Conservation (phyloP, 352 stramenopile species). For the Pythium brassicae region DNA sequence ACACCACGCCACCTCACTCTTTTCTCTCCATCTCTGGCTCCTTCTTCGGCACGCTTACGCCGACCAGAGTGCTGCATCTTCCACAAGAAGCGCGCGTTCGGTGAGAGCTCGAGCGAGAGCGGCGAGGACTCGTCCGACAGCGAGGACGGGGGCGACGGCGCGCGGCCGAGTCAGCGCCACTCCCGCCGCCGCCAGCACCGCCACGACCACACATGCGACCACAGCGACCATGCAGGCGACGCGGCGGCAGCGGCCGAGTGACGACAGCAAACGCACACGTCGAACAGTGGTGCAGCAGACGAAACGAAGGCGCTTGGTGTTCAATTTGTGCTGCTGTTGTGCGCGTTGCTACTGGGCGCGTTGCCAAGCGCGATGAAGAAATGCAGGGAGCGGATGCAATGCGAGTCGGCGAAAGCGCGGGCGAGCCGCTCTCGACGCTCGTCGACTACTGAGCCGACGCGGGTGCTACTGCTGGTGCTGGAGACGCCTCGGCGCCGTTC, state of each 20-base stretch:
- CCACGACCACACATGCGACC: constrained; percentile 14
- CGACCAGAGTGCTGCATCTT: constrained; percentile 90
- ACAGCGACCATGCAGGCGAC: constrained; percentile 4
- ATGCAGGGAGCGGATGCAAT: not conserved
- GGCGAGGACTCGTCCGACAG: constrained; percentile 71
- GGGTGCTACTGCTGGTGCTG: not conserved
- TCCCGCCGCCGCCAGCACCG: constrained; percentile 5
- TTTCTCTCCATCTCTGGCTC: too few species aligned
- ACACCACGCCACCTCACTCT: too few species aligned
- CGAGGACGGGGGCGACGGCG: constrained; percentile 14
- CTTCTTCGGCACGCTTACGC: not conserved
- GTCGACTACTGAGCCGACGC: not conserved
- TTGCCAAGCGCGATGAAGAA: not conserved
- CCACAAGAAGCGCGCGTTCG: constrained; percentile 90
- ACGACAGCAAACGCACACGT: not conserved
- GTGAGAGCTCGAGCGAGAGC: constrained; percentile 90
- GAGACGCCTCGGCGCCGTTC: not conserved
- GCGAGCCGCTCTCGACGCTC: not conserved
- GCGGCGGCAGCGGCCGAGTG: not conserved
- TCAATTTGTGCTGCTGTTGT: not conserved
- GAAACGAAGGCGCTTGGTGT: not conserved
- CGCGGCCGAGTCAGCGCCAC: constrained; percentile 5
- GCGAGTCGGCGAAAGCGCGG: not conserved
- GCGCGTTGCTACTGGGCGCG: not conserved
- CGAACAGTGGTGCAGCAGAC: too few species aligned